Evolutionary conservation across 495 filamentous ascomycete genomes (phyloP).

Genomic region (Penicillium samsonianum): DNA sequence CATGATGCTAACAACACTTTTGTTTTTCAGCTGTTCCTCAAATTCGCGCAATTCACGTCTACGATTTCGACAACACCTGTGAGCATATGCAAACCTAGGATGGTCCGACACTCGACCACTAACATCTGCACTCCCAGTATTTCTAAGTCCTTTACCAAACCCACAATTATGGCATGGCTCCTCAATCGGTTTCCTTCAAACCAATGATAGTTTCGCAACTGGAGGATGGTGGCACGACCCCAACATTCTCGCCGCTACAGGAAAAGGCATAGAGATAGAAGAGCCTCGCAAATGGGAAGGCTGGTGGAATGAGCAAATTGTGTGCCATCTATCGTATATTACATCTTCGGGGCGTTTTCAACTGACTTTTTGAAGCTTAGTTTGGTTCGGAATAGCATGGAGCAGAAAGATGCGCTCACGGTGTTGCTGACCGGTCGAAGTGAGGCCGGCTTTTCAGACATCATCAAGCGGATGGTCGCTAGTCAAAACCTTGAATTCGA

Average conservation of each 20-base stretch:
- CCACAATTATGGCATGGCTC: slow-evolving; percentile 78
- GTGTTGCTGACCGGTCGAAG: slow-evolving; percentile 88
- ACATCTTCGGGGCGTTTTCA: not conserved
- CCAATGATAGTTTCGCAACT: slow-evolving; percentile 71
- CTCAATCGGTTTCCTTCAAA: slow-evolving; percentile 74
- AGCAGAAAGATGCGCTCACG: slow-evolving; percentile 83
- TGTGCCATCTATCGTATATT: slow-evolving; percentile 29
- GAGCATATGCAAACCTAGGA: slow-evolving; percentile 30
- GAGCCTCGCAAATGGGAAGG: slow-evolving; percentile 83
- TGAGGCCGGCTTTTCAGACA: slow-evolving; percentile 70
- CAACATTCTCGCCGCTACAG: slow-evolving; percentile 80
- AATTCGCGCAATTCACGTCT: slow-evolving; percentile 84
- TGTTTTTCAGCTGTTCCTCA: slow-evolving; percentile 55
- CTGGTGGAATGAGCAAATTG: slow-evolving; percentile 97
- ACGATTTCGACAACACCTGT: slow-evolving; percentile 99
- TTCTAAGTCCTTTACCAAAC: slow-evolving; percentile 87
- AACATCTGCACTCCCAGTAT: slow-evolving; percentile 58
- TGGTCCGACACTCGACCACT: not conserved
- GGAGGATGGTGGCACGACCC: slow-evolving; percentile 99
- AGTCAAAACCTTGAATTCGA: slow-evolving; percentile 85
- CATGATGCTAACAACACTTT: not conserved
- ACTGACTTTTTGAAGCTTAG: slow-evolving; percentile 57
- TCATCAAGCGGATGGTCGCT: slow-evolving; percentile 79
- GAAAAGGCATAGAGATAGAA: slow-evolving; percentile 79
- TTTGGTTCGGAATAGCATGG: slow-evolving; percentile 76